Evolutionary conservation across 768 basidiomycete genomes (phyloP).

Genomic region (Termitomyces sp.): DNA sequence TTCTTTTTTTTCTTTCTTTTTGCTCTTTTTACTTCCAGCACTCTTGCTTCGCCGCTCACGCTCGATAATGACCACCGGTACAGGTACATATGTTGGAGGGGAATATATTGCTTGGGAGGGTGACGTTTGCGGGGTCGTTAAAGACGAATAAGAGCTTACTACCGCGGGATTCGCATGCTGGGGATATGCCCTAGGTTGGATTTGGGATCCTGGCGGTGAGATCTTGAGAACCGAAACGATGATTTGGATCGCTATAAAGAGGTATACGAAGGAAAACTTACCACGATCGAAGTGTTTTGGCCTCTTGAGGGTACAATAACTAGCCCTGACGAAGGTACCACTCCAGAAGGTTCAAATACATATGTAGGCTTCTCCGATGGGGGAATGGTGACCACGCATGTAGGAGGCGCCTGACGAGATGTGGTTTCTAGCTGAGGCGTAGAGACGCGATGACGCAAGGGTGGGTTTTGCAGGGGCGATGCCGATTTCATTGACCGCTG

Average conservation of each 20-base stretch:
- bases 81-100: neutral
- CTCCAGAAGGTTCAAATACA: slow-evolving; percentile 6
- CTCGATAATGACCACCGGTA: slow-evolving; percentile 5
- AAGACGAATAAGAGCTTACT: neutral
- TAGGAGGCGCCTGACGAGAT: neutral
- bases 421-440: neutral
- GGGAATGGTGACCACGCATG: slow-evolving; percentile 2
- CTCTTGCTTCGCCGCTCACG: neutral
- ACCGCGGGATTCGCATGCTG: neutral
- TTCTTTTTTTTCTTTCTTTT: neutral
- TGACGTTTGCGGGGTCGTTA: neutral
- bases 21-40: neutral
- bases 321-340: slow-evolving; percentile 6
- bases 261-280: neutral
- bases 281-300: slow-evolving; percentile 3
- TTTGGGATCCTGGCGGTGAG: neutral
- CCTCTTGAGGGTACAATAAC: slow-evolving; percentile 7
- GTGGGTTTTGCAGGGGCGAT: neutral
- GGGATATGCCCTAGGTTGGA: too few species aligned
- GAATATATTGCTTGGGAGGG: neutral
- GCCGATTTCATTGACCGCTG: neutral
- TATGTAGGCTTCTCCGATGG: slow-evolving; percentile 1
- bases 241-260: neutral
- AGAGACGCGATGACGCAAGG: slow-evolving; percentile 1
- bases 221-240: neutral